Evolutionary conservation across 306 rosid species (phyloP).

Genomic region (Boehmeria nivea): DNA sequence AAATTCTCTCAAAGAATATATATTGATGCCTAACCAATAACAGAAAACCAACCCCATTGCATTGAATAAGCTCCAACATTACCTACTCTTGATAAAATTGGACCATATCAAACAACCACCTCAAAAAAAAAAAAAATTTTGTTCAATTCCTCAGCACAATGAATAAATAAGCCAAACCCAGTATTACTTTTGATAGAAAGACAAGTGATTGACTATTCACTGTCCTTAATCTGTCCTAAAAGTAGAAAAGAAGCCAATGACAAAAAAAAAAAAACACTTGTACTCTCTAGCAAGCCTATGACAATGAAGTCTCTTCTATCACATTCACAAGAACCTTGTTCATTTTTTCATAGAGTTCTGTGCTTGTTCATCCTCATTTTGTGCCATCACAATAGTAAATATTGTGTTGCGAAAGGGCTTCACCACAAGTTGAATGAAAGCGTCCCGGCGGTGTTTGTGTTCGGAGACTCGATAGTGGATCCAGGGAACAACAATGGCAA

Average conservation of each 20-base stretch:
- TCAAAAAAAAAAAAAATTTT: not conserved
- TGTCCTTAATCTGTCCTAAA: no score
- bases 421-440: constrained; percentile 37
- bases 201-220: no score
- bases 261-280: no score
- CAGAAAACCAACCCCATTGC: not conserved
- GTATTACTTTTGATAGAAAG: no score
- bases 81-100: not conserved
- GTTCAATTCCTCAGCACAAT: not conserved
- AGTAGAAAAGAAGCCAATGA: no score
- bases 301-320: constrained; percentile 17
- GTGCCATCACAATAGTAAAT: constrained; percentile 7
- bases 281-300: no score
- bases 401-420: constrained; percentile 10
- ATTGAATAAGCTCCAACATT: not conserved
- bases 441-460: constrained; percentile 52
- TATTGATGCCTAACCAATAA: not conserved
- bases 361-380: constrained; percentile 1
- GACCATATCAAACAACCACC: constrained; percentile 9
- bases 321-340: constrained; percentile 9
- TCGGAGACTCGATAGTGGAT: constrained; percentile 76
- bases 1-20: not conserved
- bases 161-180: no score
- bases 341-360: no score
- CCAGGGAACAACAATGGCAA: constrained; percentile 66